Conservation (phyloP, 805 yeast species). For the Barnettozyma vustinii region DNA sequence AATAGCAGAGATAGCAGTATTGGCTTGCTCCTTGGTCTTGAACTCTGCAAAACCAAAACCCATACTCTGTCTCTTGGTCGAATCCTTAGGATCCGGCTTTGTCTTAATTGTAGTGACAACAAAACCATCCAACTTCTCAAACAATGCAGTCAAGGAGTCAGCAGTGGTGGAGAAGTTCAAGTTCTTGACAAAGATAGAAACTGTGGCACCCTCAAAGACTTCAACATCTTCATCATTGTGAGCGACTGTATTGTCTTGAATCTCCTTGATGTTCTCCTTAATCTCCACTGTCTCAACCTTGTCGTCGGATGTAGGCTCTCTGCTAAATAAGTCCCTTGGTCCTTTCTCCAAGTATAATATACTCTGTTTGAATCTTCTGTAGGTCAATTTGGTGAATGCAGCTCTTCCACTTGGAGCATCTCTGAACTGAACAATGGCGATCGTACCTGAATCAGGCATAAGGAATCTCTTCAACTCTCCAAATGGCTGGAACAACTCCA, state of each 20-base stretch:
- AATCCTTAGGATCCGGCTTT: slow-evolving; percentile 78
- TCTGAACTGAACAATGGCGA: slow-evolving; percentile 87
- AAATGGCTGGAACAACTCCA: slow-evolving; percentile 72
- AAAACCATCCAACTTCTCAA: slow-evolving; percentile 74
- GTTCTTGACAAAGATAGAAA: slow-evolving; percentile 87
- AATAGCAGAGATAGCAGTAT: slow-evolving; percentile 63
- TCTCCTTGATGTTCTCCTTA: slow-evolving; percentile 15
- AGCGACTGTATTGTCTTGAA: slow-evolving; percentile 26
- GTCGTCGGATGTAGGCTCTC: slow-evolving; percentile 39
- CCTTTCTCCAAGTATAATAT: slow-evolving; percentile 92
- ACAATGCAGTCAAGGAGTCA: slow-evolving; percentile 48
- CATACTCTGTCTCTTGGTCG: slow-evolving; percentile 75
- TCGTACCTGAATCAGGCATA: slow-evolving; percentile 96
- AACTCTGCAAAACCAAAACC: slow-evolving; percentile 97
- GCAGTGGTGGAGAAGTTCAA: slow-evolving; percentile 78
- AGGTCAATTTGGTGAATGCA: slow-evolving; percentile 85
- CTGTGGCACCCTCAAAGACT: slow-evolving; percentile 62
- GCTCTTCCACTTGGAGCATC: slow-evolving; percentile 80
- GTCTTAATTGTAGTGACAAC: slow-evolving; percentile 76
- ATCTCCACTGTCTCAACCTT: slow-evolving; percentile 29
- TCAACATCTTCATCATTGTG: slow-evolving; percentile 32
- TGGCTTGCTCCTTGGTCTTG: slow-evolving; percentile 70
- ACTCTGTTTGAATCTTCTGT: slow-evolving; percentile 80
- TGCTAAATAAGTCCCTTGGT: slow-evolving; percentile 72
- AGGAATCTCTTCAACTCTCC: slow-evolving; percentile 77